These are phyloP conservation scores for Linum usitatissimum DNA, from an alignment of 345 rosid species.

Conservation along the genomic window DNA sequence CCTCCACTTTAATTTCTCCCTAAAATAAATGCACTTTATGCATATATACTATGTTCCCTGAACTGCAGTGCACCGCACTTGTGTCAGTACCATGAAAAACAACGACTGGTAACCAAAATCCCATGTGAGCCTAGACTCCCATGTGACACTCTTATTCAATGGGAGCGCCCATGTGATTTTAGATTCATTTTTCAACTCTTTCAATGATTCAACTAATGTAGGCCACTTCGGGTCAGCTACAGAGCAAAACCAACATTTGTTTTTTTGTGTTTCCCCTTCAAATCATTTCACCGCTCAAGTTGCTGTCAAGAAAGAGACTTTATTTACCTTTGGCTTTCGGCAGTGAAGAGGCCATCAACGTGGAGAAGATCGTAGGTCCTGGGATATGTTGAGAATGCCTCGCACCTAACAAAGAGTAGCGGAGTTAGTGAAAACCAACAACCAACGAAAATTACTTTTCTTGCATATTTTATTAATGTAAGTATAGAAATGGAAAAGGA, in stretches of 20 bases:
- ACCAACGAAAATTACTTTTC: background rate
- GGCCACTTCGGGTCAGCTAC: background rate
- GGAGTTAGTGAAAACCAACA: background rate
- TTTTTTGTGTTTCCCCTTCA: background rate
- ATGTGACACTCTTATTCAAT: background rate
- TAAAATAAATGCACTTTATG: too few species aligned
- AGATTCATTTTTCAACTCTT: background rate
- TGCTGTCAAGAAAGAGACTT: background rate
- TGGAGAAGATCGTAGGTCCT: constrained; percentile 93
- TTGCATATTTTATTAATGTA: background rate
- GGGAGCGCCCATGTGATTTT: background rate
- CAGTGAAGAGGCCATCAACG: constrained; percentile 74
- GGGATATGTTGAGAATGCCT: constrained; percentile 93
- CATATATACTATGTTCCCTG: background rate
- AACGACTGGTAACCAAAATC: background rate
- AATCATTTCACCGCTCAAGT: background rate
- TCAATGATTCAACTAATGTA: background rate
- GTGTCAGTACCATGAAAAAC: background rate
- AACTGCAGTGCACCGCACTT: background rate
- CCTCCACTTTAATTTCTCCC: too few species aligned
- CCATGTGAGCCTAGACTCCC: background rate
- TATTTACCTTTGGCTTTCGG: constrained; percentile 79
- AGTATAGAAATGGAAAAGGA: too few species aligned
- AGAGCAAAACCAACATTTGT: too few species aligned
- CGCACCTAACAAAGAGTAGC: constrained; percentile 56